Percentiles rank a stretch among this genome's conserved stretches.
phyloP scores from a whole-genome alignment of 2,329 filamentous ascomycete species.

The Aspergillus sp. region DNA sequence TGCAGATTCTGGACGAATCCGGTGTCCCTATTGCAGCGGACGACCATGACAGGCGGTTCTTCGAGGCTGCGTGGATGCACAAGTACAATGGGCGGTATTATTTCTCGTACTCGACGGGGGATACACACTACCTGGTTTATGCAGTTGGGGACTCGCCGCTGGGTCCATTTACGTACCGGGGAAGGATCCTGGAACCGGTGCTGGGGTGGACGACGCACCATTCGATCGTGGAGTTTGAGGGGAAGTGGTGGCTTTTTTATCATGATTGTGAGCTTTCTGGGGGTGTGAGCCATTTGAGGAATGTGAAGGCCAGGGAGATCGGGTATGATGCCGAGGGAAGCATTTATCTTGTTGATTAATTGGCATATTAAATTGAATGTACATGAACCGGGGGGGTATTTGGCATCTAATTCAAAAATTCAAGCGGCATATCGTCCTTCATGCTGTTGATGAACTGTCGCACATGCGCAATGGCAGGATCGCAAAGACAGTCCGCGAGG shows the following conservation, averaged over 20 bases:
- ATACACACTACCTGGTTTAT: constrained; percentile 73
- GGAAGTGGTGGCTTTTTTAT: constrained; percentile 72
- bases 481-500: background rate
- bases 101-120: constrained; percentile 75
- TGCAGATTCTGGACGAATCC: constrained; percentile 65
- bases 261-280: constrained; percentile 70
- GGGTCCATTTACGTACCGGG: constrained; percentile 72
- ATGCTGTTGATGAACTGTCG: constrained; percentile 3
- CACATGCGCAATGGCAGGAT: constrained; percentile 3
- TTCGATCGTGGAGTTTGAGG: constrained; percentile 71
- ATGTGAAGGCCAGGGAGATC: constrained; percentile 73
- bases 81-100: constrained; percentile 70
- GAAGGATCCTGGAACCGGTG: constrained; percentile 72
- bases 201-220: constrained; percentile 81
- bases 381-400: background rate
- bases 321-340: constrained; percentile 67
- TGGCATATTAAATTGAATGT: background rate
- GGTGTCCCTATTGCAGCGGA: constrained; percentile 61
- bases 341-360: constrained; percentile 43
- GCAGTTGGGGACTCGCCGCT: constrained; percentile 63
- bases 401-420: background rate
- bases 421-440: background rate
- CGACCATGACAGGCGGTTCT: constrained; percentile 74
- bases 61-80: constrained; percentile 79
- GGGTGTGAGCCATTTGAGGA: constrained; percentile 69